Evolutionary conservation across 163 green algal genomes (phyloP).

Genomic region (Trebouxia gelatinosa): DNA sequence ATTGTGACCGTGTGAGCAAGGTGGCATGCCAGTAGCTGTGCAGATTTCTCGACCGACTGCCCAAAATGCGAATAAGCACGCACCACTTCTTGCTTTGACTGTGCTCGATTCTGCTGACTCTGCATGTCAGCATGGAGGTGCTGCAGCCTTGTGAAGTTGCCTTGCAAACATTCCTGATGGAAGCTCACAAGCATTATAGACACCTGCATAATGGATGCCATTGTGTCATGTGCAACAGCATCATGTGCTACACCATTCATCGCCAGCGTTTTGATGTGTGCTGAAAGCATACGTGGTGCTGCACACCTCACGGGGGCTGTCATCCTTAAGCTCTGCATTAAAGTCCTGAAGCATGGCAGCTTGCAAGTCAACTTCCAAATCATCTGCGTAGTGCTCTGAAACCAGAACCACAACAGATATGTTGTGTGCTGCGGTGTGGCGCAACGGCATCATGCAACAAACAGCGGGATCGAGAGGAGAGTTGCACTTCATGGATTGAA

Average conservation of each 20-base stretch:
- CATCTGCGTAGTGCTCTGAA: constrained; percentile 80
- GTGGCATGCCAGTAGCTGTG: too few species aligned
- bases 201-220: constrained; percentile 44
- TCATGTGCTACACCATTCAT: not conserved
- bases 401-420: not conserved
- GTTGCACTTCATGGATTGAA: too few species aligned
- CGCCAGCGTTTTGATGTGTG: not conserved
- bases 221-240: not conserved
- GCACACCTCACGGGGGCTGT: constrained; percentile 64
- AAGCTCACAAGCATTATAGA: constrained; percentile 47
- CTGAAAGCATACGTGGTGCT: not conserved
- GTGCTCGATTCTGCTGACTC: not conserved
- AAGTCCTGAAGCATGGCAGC: constrained; percentile 80
- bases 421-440: not conserved
- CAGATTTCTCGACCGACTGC: too few species aligned
- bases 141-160: constrained; percentile 36
- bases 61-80: too few species aligned
- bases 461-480: not conserved
- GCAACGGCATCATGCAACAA: not conserved
- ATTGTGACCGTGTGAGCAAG: too few species aligned
- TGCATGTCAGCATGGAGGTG: constrained; percentile 8
- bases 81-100: constrained; percentile 12
- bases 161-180: constrained; percentile 47
- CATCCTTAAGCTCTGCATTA: constrained; percentile 83
- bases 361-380: constrained; percentile 83